These are phyloP conservation scores for Pelargonium australe DNA, from an alignment of 441 rosid genomes.

Conservation along the genomic window DNA sequence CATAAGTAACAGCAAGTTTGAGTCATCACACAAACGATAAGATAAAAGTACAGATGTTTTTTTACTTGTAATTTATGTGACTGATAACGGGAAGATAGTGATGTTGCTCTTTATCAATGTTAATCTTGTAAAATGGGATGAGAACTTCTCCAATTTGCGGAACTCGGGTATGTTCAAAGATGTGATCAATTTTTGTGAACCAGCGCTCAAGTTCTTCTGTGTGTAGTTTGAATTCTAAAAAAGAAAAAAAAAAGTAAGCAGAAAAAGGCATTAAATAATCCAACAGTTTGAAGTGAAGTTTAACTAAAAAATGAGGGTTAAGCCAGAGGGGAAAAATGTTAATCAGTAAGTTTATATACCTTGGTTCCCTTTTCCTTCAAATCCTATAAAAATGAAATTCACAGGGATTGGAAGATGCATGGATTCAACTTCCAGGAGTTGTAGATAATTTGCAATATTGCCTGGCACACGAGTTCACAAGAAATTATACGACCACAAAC, in stretches of 20 bases:
- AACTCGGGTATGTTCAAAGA: slow-evolving; percentile 85
- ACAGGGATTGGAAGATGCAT: slow-evolving; percentile 88
- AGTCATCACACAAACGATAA: slow-evolving; percentile 12
- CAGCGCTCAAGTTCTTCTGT: slow-evolving; percentile 92
- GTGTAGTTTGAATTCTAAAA: slow-evolving; percentile 67
- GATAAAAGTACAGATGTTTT: slow-evolving; percentile 11
- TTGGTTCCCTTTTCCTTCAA: slow-evolving; percentile 95
- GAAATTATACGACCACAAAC: slow-evolving; percentile 8
- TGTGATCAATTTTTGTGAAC: slow-evolving; percentile 87
- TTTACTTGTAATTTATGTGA: slow-evolving; percentile 86
- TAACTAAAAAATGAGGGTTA: slow-evolving; percentile 9
- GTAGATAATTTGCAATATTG: slow-evolving; percentile 75
- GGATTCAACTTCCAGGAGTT: slow-evolving; percentile 84
- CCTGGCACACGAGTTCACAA: slow-evolving; percentile 36
- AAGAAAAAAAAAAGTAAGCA: slow-evolving; percentile 12
- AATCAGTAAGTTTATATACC: slow-evolving; percentile 35
- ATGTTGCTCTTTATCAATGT: slow-evolving; percentile 48
- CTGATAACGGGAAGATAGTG: slow-evolving; percentile 80
- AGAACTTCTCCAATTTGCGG: slow-evolving; percentile 73
- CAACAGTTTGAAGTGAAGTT: slow-evolving; percentile 6
- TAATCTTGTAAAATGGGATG: slow-evolving; percentile 65
- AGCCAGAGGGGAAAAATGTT: background rate
- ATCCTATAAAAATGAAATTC: slow-evolving; percentile 91
- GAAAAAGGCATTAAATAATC: slow-evolving; percentile 15
- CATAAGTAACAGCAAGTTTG: slow-evolving; percentile 1